Evolutionary conservation across 2,329 filamentous ascomycete genomes (phyloP).

Genomic region (Aspergillus amoenus): DNA sequence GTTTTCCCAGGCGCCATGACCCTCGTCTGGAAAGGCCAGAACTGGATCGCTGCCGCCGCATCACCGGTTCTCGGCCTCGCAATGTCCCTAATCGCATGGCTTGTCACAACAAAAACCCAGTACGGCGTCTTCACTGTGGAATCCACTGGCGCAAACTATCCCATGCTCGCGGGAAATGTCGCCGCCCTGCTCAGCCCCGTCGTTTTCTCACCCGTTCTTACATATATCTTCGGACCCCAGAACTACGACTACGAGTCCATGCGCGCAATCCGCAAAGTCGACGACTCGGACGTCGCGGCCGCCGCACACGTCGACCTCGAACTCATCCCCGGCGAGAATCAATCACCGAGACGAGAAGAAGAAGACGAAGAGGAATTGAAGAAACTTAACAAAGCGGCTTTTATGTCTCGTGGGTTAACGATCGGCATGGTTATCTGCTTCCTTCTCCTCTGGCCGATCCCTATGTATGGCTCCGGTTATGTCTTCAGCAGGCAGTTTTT

Average conservation of each 20-base stretch:
- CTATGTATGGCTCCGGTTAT: constrained; percentile 80
- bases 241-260: constrained; percentile 87
- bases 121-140: constrained; percentile 68
- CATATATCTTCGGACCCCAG: constrained; percentile 65
- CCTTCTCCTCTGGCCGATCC: constrained; percentile 86
- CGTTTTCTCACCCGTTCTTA: constrained; percentile 74
- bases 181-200: constrained; percentile 75
- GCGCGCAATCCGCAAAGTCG: constrained; percentile 72
- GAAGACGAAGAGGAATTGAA: constrained; percentile 43
- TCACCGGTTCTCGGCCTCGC: constrained; percentile 68
- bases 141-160: constrained; percentile 79
- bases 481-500: constrained; percentile 82
- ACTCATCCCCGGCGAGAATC: constrained; percentile 55
- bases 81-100: constrained; percentile 71
- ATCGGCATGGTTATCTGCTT: constrained; percentile 67
- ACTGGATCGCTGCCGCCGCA: constrained; percentile 69
- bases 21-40: constrained; percentile 77
- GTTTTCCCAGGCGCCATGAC: constrained; percentile 81
- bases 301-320: constrained; percentile 67
- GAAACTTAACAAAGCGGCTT: constrained; percentile 55
- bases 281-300: constrained; percentile 71
- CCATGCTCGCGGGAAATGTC: constrained; percentile 87
- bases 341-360: constrained; percentile 38
- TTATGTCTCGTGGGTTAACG: constrained; percentile 58
- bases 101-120: constrained; percentile 70